phyloP scores from a whole-genome alignment of 495 filamentous ascomycete species.

The Filosporella fistucella region DNA sequence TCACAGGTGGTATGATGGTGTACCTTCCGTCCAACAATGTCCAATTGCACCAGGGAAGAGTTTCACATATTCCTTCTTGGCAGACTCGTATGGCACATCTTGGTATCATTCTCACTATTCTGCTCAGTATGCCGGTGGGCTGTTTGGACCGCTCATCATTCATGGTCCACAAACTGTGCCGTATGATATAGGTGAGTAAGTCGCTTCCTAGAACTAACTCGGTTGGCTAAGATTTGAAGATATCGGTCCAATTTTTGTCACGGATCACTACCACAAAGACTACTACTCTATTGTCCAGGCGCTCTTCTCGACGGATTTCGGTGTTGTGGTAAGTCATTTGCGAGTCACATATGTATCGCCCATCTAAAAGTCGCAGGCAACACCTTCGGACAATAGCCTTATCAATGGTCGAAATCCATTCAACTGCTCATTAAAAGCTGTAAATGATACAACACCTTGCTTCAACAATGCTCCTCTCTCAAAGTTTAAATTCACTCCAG shows the following conservation, averaged over 20 bases:
- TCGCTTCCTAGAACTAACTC: slow-evolving; percentile 54
- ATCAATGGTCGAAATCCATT: slow-evolving; percentile 8
- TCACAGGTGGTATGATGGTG: slow-evolving; percentile 34
- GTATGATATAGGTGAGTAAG: slow-evolving; percentile 53
- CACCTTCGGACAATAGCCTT: slow-evolving; percentile 11
- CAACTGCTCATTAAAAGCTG: slow-evolving; percentile 5
- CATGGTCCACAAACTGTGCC: slow-evolving; percentile 38
- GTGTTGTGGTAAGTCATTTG: too few species aligned
- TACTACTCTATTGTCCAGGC: slow-evolving; percentile 3
- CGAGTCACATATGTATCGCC: slow-evolving; percentile 22
- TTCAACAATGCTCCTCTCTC: slow-evolving; percentile 50
- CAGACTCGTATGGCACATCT: slow-evolving; percentile 48
- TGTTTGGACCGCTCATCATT: slow-evolving; percentile 43
- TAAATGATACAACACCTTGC: neutral
- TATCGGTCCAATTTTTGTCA: slow-evolving; percentile 1
- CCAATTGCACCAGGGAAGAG: slow-evolving; percentile 32
- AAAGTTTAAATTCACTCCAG: slow-evolving; percentile 60
- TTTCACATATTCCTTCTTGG: slow-evolving; percentile 47
- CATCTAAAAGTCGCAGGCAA: slow-evolving; percentile 3
- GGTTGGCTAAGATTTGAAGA: slow-evolving; percentile 54
- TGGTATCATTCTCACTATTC: slow-evolving; percentile 64
- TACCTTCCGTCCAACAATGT: slow-evolving; percentile 39
- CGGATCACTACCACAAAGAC: neutral
- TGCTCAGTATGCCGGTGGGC: slow-evolving; percentile 47
- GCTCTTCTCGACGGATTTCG: too few species aligned